Evolutionary conservation across 1,284 basidiomycete genomes (phyloP).

Genomic region (Amylostereum areolatum): DNA sequence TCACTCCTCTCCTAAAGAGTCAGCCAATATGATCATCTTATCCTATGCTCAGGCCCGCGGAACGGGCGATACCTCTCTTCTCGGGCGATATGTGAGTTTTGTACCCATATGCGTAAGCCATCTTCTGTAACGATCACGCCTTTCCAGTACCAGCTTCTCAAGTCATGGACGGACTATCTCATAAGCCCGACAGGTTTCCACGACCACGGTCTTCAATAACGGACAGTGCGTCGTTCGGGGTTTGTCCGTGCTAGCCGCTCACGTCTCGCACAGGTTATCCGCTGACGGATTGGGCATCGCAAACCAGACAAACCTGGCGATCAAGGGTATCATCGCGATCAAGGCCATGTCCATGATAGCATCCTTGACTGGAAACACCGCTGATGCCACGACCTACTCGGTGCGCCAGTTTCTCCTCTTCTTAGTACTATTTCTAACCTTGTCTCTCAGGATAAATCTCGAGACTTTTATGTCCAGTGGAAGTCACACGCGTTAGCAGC

Average conservation of each 20-base stretch:
- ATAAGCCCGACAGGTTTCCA: slow-evolving; percentile 10
- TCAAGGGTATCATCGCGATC: slow-evolving; percentile 11
- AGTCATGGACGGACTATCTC: slow-evolving; percentile 32
- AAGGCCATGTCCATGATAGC: slow-evolving; percentile 10
- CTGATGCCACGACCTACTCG: neutral
- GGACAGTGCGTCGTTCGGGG: slow-evolving; percentile 5
- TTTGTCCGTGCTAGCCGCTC: too few relatives aligned
- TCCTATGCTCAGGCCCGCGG: slow-evolving; percentile 25
- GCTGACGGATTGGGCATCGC: neutral
- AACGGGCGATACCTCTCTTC: slow-evolving; percentile 25
- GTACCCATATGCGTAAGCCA: neutral
- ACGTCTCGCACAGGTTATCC: neutral
- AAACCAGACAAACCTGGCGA: slow-evolving; percentile 9
- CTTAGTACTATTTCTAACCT: too few relatives aligned
- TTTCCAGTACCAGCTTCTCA: slow-evolving; percentile 32
- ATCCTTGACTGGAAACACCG: too few relatives aligned
- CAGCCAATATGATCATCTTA: slow-evolving; percentile 35
- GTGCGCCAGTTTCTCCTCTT: neutral
- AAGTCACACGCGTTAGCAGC: neutral
- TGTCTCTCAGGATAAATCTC: neutral
- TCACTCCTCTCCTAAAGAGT: slow-evolving; percentile 19
- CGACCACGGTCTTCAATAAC: too few relatives aligned
- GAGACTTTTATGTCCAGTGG: slow-evolving; percentile 4
- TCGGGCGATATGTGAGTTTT: slow-evolving; percentile 22
- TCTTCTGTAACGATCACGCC: neutral